Evolutionary conservation across 305 asterid genomes (phyloP).

Genomic region (Fraxinus dipetala): DNA sequence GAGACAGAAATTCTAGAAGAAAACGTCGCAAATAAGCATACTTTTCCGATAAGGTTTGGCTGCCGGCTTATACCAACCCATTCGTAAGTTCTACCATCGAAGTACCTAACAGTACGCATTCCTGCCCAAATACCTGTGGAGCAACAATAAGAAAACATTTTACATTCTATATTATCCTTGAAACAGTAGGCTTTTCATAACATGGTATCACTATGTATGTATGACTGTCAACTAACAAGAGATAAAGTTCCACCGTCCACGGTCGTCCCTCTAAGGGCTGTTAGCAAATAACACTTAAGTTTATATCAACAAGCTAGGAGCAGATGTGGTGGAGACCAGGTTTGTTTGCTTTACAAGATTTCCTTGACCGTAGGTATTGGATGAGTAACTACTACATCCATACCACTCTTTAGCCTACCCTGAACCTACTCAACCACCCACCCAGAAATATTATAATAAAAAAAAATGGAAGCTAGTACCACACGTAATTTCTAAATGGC

Average conservation of each 20-base stretch:
- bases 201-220: neutral
- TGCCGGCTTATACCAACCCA: constrained; percentile 98
- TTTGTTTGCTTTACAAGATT: neutral
- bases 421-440: neutral
- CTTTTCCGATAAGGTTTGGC: constrained; percentile 91
- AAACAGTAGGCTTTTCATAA: neutral
- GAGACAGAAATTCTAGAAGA: neutral
- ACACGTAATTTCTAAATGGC: neutral
- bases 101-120: constrained; percentile 84
- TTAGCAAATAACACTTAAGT: neutral
- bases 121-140: constrained; percentile 94
- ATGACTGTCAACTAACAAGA: neutral
- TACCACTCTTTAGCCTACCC: neutral
- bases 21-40: constrained; percentile 31
- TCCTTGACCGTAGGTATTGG: neutral
- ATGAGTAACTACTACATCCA: neutral
- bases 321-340: neutral
- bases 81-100: constrained; percentile 90
- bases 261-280: neutral
- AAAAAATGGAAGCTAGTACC: neutral
- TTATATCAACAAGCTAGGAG: neutral
- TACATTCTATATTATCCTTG: neutral
- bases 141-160: constrained; percentile 7
- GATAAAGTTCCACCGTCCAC: neutral
- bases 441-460: neutral